These are phyloP conservation scores for Cyclocybe cylindracea DNA, from an alignment of 768 basidiomycete genomes.

Conservation along the genomic window DNA sequence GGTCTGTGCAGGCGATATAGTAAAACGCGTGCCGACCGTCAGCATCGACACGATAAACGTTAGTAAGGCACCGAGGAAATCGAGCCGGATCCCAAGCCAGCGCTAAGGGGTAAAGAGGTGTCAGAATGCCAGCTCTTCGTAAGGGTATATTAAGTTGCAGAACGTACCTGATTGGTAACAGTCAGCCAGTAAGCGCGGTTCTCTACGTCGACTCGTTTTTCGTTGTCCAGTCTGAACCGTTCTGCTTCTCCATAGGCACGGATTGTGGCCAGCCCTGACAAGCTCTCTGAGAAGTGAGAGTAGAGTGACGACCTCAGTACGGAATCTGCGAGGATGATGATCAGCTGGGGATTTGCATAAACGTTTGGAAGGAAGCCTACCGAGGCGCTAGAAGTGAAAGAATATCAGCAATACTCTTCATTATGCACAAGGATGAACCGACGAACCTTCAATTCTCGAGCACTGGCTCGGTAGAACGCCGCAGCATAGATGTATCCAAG, in stretches of 20 bases:
- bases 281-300: conserved; percentile 89
- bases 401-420: neutral
- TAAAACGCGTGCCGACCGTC: conserved; percentile 70
- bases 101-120: conserved; percentile 36
- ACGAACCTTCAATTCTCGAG: conserved; percentile 80
- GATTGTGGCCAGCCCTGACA: conserved; percentile 85
- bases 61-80: conserved; percentile 72
- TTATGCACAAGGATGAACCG: neutral
- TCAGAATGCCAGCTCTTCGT: no score
- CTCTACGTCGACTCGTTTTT: conserved; percentile 77
- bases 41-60: conserved; percentile 82
- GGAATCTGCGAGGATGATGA: conserved; percentile 52
- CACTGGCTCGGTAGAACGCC: conserved; percentile 81
- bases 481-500: conserved; percentile 71
- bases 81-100: conserved; percentile 91
- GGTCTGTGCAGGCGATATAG: conserved; percentile 78
- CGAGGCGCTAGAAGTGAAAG: conserved; percentile 46
- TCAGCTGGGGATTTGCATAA: neutral
- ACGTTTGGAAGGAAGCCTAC: conserved; percentile 26
- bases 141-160: neutral
- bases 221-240: conserved; percentile 77
- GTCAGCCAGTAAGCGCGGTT: conserved; percentile 91
- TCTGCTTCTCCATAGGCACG: conserved; percentile 82
- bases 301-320: conserved; percentile 87
- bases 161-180: conserved; percentile 70